These are phyloP conservation scores for Cucurbita argyrosperma DNA, from an alignment of 306 rosid genomes.

Conservation along the genomic window DNA sequence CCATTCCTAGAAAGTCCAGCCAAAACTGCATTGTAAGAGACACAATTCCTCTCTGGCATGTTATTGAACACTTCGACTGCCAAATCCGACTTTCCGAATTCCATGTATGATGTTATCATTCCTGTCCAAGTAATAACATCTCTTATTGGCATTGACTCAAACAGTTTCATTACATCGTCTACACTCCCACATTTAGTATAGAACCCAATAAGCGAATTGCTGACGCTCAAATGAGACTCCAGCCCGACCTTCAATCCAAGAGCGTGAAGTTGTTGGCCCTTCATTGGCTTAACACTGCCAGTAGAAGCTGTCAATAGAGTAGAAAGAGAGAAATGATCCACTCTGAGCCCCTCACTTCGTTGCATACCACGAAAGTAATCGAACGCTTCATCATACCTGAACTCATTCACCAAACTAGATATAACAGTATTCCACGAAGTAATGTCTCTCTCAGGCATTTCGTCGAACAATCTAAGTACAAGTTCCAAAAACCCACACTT, in stretches of 20 bases:
- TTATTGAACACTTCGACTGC: slow-evolving; percentile 43
- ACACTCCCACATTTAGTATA: slow-evolving; percentile 33
- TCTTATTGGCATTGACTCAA: slow-evolving; percentile 37
- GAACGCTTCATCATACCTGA: slow-evolving; percentile 27
- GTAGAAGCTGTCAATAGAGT: slow-evolving; percentile 50
- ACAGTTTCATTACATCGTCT: slow-evolving; percentile 33
- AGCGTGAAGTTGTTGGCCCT: slow-evolving; percentile 51
- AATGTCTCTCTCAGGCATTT: slow-evolving; percentile 38
- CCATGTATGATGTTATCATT: slow-evolving; percentile 52
- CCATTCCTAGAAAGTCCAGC: slow-evolving; percentile 60
- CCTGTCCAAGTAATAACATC: slow-evolving; percentile 68
- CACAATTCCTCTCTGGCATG: slow-evolving; percentile 47
- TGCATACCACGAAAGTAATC: slow-evolving; percentile 35
- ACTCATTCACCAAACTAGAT: slow-evolving; percentile 30
- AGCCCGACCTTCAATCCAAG: slow-evolving; percentile 52
- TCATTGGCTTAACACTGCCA: slow-evolving; percentile 14
- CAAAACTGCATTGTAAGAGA: slow-evolving; percentile 54
- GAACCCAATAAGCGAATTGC: slow-evolving; percentile 58
- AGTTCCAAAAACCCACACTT: slow-evolving; percentile 26
- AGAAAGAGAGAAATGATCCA: slow-evolving; percentile 49
- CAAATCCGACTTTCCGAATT: slow-evolving; percentile 39
- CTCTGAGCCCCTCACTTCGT: slow-evolving; percentile 14
- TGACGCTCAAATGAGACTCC: slow-evolving; percentile 48
- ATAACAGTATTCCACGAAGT: slow-evolving; percentile 65
- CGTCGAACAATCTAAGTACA: slow-evolving; percentile 37